Conservation (phyloP, 129 eudicot genomes). For the Pittosporum tobira region DNA sequence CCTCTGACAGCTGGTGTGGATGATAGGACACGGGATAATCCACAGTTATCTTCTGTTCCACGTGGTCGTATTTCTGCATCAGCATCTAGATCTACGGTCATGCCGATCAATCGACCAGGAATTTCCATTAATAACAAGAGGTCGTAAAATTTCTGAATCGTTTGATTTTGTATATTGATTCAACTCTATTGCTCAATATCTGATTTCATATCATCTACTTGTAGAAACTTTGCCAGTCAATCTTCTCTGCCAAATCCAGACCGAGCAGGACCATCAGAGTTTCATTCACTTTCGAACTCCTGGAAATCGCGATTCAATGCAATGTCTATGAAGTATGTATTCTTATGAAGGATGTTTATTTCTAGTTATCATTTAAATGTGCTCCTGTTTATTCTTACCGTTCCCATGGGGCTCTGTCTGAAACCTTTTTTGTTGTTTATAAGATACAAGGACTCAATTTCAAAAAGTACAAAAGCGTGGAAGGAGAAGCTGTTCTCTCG, state of each 20-base stretch:
- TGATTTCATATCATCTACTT: conserved; percentile 4
- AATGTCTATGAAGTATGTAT: conserved; percentile 58
- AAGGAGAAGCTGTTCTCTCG: conserved; percentile 69
- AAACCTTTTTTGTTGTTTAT: not conserved
- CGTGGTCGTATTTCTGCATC: not conserved
- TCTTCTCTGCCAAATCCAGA: conserved; percentile 41
- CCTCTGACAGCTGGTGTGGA: conserved; percentile 17
- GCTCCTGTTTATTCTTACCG: not conserved
- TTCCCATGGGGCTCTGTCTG: not conserved
- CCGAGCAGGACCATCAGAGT: conserved; percentile 67
- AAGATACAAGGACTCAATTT: conserved; percentile 68
- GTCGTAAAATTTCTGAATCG: no score
- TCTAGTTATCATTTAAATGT: not conserved
- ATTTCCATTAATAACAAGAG: conserved; percentile 34
- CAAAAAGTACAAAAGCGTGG: conserved; percentile 76
- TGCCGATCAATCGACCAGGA: conserved; percentile 23
- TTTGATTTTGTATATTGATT: no score
- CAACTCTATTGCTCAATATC: not conserved
- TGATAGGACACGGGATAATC: conserved; percentile 17
- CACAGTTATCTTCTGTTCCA: not conserved
- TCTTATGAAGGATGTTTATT: not conserved
- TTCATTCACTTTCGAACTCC: conserved; percentile 52
- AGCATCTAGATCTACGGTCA: conserved; percentile 21
- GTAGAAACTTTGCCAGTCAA: conserved; percentile 38
- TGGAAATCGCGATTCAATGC: conserved; percentile 67